Evolutionary conservation across 768 basidiomycete species (phyloP).

Genomic region (Pulveroboletus sp.): DNA sequence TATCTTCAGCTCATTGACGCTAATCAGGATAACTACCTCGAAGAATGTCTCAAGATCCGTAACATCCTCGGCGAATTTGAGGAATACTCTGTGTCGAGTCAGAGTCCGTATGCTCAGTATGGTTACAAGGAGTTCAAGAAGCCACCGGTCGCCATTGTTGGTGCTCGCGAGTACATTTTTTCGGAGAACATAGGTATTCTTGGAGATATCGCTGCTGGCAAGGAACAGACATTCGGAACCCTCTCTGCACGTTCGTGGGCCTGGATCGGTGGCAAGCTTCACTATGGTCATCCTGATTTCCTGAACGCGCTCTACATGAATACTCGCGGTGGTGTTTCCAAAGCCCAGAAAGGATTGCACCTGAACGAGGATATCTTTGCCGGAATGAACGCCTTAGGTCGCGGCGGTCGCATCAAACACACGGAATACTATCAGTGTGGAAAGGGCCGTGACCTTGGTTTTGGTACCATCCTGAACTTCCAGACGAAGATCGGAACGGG

Average conservation of each 20-base stretch:
- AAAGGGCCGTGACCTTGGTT: constrained; percentile 97
- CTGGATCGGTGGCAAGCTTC: constrained; percentile 97
- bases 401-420: constrained; percentile 97
- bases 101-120: constrained; percentile 91
- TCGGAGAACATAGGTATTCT: constrained; percentile 99
- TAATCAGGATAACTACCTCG: constrained; percentile 99
- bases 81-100: constrained; percentile 77
- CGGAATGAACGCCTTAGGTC: constrained; percentile 96
- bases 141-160: constrained; percentile 93
- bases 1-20: constrained; percentile 99
- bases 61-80: constrained; percentile 98
- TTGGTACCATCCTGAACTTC: constrained; percentile 99
- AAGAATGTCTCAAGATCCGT: constrained; percentile 98
- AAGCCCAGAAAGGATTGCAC: constrained; percentile 99
- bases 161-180: constrained; percentile 99
- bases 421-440: constrained; percentile 99
- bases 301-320: constrained; percentile 96
- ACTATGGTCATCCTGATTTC: constrained; percentile 99
- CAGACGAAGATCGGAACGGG: constrained; percentile 99
- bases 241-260: constrained; percentile 93
- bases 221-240: constrained; percentile 99
- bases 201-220: constrained; percentile 96
- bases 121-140: constrained; percentile 83
- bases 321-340: constrained; percentile 96
- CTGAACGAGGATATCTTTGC: constrained; percentile 99